Evolutionary conservation across 257 asterid species (phyloP).

Genomic region (Fraxinus excelsior): DNA sequence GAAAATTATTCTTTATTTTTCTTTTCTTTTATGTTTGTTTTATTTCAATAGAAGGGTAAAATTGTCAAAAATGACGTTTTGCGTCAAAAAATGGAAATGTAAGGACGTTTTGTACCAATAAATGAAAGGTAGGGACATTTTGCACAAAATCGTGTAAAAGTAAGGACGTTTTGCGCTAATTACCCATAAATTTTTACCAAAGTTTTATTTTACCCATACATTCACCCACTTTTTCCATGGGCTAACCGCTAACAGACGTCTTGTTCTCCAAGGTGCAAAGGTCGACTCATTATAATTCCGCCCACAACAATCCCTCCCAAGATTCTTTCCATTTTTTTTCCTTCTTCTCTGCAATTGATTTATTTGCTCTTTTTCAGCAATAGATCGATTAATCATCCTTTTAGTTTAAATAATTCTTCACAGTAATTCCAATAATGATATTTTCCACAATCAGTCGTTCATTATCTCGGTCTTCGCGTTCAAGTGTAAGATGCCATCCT

Average conservation of each 20-base stretch:
- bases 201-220: no score
- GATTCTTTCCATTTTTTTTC: neutral
- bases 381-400: neutral
- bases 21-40: no score
- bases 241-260: neutral
- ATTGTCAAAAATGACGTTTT: no score
- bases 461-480: conserved; percentile 52
- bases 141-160: no score
- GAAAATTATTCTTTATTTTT: no score
- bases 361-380: neutral
- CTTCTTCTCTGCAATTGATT: neutral
- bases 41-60: no score
- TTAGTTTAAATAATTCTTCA: neutral
- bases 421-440: conserved; percentile 36
- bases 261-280: neutral
- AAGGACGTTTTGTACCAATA: no score
- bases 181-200: no score
- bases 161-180: no score
- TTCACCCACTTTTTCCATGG: neutral
- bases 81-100: no score
- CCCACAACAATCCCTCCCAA: neutral
- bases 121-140: no score
- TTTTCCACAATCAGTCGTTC: conserved; percentile 59
- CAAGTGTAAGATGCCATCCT: conserved; percentile 43
- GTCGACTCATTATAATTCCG: neutral